Conservation (phyloP, 2,329 filamentous ascomycete genomes). For the Fusarium nematophilum region DNA sequence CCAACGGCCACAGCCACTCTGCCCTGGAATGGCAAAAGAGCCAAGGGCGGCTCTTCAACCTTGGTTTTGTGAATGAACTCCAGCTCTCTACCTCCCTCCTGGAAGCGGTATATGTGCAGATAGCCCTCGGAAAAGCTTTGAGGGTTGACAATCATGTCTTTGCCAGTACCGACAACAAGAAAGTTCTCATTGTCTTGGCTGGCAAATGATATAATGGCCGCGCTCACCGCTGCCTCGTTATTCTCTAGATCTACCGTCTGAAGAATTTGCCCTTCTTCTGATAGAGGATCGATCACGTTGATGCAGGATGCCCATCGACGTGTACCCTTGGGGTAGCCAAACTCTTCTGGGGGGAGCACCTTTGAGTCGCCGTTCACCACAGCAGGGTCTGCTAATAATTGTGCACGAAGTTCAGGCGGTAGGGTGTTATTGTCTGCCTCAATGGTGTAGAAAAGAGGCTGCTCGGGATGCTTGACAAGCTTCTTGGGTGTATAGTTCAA, state of each 20-base stretch:
- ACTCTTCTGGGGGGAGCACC: conserved; percentile 80
- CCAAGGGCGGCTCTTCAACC: conserved; percentile 87
- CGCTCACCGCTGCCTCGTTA: conserved; percentile 91
- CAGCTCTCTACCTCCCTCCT: conserved; percentile 85
- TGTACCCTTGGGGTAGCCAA: conserved; percentile 86
- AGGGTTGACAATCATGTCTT: conserved; percentile 85
- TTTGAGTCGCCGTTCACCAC: conserved; percentile 78
- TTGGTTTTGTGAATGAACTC: conserved; percentile 98
- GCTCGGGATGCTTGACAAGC: conserved; percentile 87
- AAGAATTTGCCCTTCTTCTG: conserved; percentile 74
- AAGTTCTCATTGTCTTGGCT: conserved; percentile 91
- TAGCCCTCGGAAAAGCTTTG: conserved; percentile 81
- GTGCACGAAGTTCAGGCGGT: conserved; percentile 79
- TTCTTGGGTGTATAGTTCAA: conserved; percentile 91
- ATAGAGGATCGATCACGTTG: conserved; percentile 86
- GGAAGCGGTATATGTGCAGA: conserved; percentile 92
- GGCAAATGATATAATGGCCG: conserved; percentile 85
- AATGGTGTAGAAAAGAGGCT: conserved; percentile 92
- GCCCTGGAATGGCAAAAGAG: conserved; percentile 93
- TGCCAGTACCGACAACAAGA: conserved; percentile 93
- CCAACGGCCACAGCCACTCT: conserved; percentile 88
- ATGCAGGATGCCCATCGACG: conserved; percentile 97
- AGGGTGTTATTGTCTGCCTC: conserved; percentile 94
- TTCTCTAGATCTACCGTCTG: conserved; percentile 85
- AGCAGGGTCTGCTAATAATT: conserved; percentile 77